These are phyloP conservation scores for Leccinum huronense DNA, from an alignment of 1,284 basidiomycete species.

Conservation along the genomic window DNA sequence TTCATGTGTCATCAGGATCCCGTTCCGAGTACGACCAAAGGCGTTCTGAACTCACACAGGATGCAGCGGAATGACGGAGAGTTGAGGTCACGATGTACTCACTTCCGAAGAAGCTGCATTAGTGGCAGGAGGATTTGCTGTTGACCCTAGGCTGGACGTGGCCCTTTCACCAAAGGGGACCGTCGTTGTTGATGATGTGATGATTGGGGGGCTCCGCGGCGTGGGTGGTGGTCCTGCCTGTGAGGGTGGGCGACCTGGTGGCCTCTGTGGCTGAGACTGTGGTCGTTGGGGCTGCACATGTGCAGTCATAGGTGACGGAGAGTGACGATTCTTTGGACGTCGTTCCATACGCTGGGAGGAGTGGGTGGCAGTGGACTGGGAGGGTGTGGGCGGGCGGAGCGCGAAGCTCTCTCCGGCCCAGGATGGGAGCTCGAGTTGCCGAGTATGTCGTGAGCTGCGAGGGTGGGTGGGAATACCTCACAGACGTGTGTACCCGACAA, in stretches of 20 bases:
- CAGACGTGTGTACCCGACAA: too few relatives aligned
- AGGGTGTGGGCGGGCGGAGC: too few relatives aligned
- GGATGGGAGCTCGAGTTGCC: too few relatives aligned
- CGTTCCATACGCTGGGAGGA: too few relatives aligned
- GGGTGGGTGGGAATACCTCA: too few relatives aligned
- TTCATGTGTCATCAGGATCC: constrained; percentile 21
- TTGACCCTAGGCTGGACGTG: constrained; percentile 36
- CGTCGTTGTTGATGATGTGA: constrained; percentile 36
- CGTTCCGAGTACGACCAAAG: constrained; percentile 1
- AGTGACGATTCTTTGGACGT: constrained; percentile 38
- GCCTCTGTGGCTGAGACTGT: constrained; percentile 48
- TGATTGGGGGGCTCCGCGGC: constrained; percentile 35
- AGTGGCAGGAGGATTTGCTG: constrained; percentile 21
- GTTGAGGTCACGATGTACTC: constrained; percentile 28
- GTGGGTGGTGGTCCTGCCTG: constrained; percentile 39
- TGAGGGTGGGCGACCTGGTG: constrained; percentile 38
- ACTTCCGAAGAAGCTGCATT: constrained; percentile 29
- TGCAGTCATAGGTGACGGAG: constrained; percentile 39
- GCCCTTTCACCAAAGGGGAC: constrained; percentile 37
- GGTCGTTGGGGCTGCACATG: constrained; percentile 44
- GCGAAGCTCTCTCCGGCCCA: too few relatives aligned
- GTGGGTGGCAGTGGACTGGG: too few relatives aligned
- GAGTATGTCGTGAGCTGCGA: too few relatives aligned
- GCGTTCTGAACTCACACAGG: constrained; percentile 31
- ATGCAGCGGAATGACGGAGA: constrained; percentile 23